These are phyloP conservation scores for Penicillium sp. DNA, from an alignment of 2,329 filamentous ascomycete species.

Conservation along the genomic window DNA sequence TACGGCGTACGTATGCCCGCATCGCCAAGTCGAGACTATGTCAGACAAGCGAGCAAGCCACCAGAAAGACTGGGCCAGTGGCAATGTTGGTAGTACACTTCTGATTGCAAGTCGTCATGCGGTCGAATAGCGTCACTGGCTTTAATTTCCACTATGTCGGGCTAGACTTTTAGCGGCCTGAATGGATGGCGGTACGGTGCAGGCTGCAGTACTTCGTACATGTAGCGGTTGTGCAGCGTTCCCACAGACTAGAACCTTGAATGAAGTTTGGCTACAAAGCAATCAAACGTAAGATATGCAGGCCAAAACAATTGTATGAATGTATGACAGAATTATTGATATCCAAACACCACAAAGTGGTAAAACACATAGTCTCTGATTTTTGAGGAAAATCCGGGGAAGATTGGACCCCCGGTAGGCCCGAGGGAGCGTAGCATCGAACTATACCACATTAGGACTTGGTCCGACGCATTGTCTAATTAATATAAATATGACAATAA, in stretches of 20 bases:
- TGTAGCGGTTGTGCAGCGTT: not conserved
- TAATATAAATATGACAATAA: not conserved
- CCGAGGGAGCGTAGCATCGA: constrained; percentile 1
- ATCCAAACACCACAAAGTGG: not conserved
- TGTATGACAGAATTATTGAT: not conserved
- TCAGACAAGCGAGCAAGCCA: not conserved
- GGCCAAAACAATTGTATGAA: not conserved
- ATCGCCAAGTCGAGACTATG: constrained; percentile 7
- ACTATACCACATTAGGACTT: constrained; percentile 3
- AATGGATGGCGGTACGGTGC: not conserved
- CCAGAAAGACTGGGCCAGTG: not conserved
- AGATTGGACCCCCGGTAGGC: not conserved
- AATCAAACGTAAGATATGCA: not conserved
- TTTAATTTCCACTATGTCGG: constrained; percentile 1
- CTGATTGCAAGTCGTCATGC: not conserved
- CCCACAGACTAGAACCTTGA: not conserved
- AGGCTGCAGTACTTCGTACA: not conserved
- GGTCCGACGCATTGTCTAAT: not conserved
- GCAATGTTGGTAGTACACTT: not conserved
- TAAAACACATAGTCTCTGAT: not conserved
- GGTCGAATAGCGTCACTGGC: not conserved
- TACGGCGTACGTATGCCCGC: constrained; percentile 9
- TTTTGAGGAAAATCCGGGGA: constrained; percentile 9
- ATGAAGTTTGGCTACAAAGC: not conserved
- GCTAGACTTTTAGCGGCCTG: not conserved